A percentile compares a stretch with the other conserved stretches of the same genome.
Conservation (phyloP, 208 protist genomes). For the Crithidia expoeki region DNA sequence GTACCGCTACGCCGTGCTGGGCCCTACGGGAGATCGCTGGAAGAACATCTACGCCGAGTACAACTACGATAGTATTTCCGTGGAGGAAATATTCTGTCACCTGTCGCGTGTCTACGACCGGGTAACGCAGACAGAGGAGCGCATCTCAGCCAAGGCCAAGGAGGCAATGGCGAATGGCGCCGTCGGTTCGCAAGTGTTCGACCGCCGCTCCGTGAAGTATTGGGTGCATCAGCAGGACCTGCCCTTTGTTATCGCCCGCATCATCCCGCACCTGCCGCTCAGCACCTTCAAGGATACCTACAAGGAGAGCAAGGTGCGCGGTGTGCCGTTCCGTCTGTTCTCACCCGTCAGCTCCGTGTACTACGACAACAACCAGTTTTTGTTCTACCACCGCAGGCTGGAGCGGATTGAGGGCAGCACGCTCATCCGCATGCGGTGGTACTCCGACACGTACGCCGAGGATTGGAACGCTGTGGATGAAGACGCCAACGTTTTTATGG, state of each 20-base stretch:
- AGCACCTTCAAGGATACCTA: constrained; percentile 90
- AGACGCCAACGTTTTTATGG: constrained; percentile 85
- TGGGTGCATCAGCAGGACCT: constrained; percentile 90
- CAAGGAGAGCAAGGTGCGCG: constrained; percentile 53
- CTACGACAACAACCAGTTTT: constrained; percentile 88
- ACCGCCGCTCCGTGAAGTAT: constrained; percentile 88
- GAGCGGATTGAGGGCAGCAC: constrained; percentile 85
- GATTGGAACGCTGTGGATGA: constrained; percentile 75
- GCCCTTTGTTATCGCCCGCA: constrained; percentile 88
- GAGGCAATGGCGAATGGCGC: constrained; percentile 54
- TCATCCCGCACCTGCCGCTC: constrained; percentile 85
- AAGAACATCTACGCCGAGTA: constrained; percentile 69
- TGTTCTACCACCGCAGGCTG: constrained; percentile 85
- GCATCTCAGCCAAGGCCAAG: constrained; percentile 63
- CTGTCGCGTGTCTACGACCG: constrained; percentile 81
- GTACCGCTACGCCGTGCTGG: constrained; percentile 87
- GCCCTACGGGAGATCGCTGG: constrained; percentile 81
- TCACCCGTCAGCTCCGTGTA: constrained; percentile 88
- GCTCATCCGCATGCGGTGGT: constrained; percentile 91
- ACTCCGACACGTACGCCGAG: constrained; percentile 74
- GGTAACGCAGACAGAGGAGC: constrained; percentile 69
- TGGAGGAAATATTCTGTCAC: constrained; percentile 76
- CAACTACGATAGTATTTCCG: constrained; percentile 63
- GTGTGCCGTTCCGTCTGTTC: constrained; percentile 70
- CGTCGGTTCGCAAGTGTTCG: constrained; percentile 86